Conservation (phyloP, 1,139 yeast genomes). For the Candida tunisiensis region DNA sequence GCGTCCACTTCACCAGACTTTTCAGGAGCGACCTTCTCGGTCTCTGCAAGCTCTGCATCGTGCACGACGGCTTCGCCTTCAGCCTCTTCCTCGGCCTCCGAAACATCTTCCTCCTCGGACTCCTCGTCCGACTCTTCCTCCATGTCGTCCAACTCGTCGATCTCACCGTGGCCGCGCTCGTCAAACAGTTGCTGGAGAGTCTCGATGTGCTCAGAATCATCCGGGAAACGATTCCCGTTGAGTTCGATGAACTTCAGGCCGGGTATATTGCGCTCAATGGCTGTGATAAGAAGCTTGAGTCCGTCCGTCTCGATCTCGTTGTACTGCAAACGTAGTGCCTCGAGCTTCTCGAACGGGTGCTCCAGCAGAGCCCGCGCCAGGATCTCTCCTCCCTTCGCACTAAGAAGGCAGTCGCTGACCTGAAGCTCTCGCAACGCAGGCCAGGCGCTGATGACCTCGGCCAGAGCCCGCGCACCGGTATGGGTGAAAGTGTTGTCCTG, state of each 20-base stretch:
- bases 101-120: slow-evolving; percentile 58
- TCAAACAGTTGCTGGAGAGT: slow-evolving; percentile 47
- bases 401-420: slow-evolving; percentile 77
- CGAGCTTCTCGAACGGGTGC: slow-evolving; percentile 21
- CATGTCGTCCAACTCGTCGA: slow-evolving; percentile 86
- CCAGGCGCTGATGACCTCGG: slow-evolving; percentile 41
- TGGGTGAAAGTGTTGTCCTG: slow-evolving; percentile 91
- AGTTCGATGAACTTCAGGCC: slow-evolving; percentile 53
- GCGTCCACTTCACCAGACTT: slow-evolving; percentile 35
- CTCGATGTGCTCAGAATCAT: slow-evolving; percentile 46
- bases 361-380: slow-evolving; percentile 25
- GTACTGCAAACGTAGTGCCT: slow-evolving; percentile 61
- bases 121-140: slow-evolving; percentile 83
- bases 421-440: slow-evolving; percentile 52
- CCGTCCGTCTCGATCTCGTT: slow-evolving; percentile 68
- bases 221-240: slow-evolving; percentile 83
- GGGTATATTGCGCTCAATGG: slow-evolving; percentile 39
- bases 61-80: slow-evolving; percentile 38
- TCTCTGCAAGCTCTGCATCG: slow-evolving; percentile 39
- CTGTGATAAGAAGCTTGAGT: slow-evolving; percentile 36
- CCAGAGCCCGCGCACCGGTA: slow-evolving; percentile 65
- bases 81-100: slow-evolving; percentile 44
- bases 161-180: slow-evolving; percentile 58
- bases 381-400: slow-evolving; percentile 50
- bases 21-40: slow-evolving; percentile 19